A percentile compares a stretch with the other conserved stretches of the same genome.
phyloP scores from a whole-genome alignment of 148 eudicot species.

The Fallopia convolvulus region DNA sequence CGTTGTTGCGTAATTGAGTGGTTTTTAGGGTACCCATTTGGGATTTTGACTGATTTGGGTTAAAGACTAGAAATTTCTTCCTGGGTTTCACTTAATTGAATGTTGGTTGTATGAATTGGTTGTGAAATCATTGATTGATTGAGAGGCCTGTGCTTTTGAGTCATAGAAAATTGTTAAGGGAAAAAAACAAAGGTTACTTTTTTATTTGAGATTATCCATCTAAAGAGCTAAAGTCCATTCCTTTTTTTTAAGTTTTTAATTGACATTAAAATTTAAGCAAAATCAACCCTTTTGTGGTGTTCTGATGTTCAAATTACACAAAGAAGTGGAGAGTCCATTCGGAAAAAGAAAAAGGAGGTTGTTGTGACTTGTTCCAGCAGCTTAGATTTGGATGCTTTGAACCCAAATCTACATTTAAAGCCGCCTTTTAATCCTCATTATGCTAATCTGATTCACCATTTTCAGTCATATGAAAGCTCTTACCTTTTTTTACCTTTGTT shows the following conservation, averaged over 20 bases:
- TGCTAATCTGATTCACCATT: constrained; percentile 1
- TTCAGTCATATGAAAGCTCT: not conserved
- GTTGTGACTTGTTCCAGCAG: not conserved
- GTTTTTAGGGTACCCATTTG: not conserved
- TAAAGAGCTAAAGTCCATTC: not conserved
- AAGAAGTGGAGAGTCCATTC: not conserved
- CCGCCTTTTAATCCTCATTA: not conserved
- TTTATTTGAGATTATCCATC: not conserved
- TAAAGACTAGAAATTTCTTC: not conserved
- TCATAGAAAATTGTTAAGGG: not conserved
- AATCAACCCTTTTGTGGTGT: not conserved
- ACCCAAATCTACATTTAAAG: not conserved
- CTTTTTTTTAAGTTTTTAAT: too few species aligned
- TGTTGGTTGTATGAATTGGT: not conserved
- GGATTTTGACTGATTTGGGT: not conserved
- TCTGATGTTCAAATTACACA: constrained; percentile 1
- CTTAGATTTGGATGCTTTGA: not conserved
- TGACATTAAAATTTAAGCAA: not conserved
- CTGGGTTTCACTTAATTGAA: not conserved
- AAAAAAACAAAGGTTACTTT: not conserved
- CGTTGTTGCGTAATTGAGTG: not conserved
- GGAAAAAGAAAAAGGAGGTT: not conserved
- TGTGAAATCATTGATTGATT: not conserved
- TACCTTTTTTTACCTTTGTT: not conserved
- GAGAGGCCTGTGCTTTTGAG: not conserved